These are phyloP conservation scores for Ascomycota sp. DNA, from an alignment of 2,329 filamentous ascomycete genomes.

Conservation along the genomic window DNA sequence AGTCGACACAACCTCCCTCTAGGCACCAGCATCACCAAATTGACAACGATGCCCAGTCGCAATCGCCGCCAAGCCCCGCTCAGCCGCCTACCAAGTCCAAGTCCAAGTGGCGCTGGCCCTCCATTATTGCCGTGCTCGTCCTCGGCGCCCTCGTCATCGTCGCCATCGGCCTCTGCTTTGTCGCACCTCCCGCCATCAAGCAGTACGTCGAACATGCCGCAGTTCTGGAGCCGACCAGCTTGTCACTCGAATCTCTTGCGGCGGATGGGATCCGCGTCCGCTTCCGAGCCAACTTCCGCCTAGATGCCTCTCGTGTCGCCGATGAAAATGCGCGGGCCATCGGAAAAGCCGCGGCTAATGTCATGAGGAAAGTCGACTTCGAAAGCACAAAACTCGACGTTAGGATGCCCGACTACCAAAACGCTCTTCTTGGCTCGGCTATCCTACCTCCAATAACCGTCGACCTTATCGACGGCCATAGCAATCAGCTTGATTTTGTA, in stretches of 20 bases:
- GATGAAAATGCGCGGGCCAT: conserved; percentile 50
- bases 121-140: conserved; percentile 46
- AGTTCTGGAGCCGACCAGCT: conserved; percentile 58
- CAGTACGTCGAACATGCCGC: conserved; percentile 69
- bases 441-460: conserved; percentile 53
- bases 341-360: conserved; percentile 57
- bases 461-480: conserved; percentile 54
- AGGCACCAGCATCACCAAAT: conserved; percentile 3
- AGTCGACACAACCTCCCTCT: conserved; percentile 30
- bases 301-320: conserved; percentile 56
- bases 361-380: conserved; percentile 55
- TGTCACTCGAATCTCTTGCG: conserved; percentile 74
- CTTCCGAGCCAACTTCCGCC: conserved; percentile 57
- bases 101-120: conserved; percentile 40
- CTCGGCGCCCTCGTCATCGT: conserved; percentile 39
- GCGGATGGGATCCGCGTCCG: conserved; percentile 53
- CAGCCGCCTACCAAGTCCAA: conserved; percentile 8
- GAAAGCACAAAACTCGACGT: conserved; percentile 51
- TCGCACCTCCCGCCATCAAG: conserved; percentile 58
- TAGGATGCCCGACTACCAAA: conserved; percentile 61
- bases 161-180: conserved; percentile 60
- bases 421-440: conserved; percentile 56
- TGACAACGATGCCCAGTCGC: conserved; percentile 16
- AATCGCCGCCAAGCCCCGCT: conserved; percentile 4
- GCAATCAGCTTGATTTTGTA: conserved; percentile 57